phyloP scores from a whole-genome alignment of 2,329 filamentous ascomycete genomes.

The Aspergillus candidus region DNA sequence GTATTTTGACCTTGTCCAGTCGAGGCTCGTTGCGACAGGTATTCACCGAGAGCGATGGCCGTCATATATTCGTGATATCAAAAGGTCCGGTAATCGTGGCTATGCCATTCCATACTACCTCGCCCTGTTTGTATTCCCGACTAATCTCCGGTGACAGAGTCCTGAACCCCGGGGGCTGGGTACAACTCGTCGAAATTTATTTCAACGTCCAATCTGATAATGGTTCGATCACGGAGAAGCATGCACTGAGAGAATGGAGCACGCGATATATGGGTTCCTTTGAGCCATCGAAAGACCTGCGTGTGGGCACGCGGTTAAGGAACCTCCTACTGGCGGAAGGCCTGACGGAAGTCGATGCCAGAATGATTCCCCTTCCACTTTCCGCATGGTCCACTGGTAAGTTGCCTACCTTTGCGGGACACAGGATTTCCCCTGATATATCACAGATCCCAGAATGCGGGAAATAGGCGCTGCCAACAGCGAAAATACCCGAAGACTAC shows the following conservation, averaged over 20 bases:
- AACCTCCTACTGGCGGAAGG: constrained; percentile 56
- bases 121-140: too few relatives aligned
- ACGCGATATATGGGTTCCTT: constrained; percentile 57
- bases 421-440: too few relatives aligned
- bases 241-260: constrained; percentile 63
- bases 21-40: constrained; percentile 53
- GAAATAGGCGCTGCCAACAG: constrained; percentile 39
- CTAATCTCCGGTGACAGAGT: constrained; percentile 17
- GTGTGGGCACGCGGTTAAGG: constrained; percentile 57
- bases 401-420: constrained; percentile 11
- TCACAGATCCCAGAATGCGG: constrained; percentile 36
- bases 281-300: constrained; percentile 60
- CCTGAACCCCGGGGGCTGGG: constrained; percentile 71
- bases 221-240: constrained; percentile 63
- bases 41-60: constrained; percentile 68
- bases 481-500: constrained; percentile 31
- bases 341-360: constrained; percentile 61
- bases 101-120: background rate
- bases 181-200: constrained; percentile 83
- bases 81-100: constrained; percentile 35
- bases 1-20: constrained; percentile 79
- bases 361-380: constrained; percentile 61
- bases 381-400: constrained; percentile 64
- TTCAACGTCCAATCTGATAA: constrained; percentile 81
- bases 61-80: constrained; percentile 70